These are phyloP conservation scores for Diaporthe sp. DNA, from an alignment of 2,329 filamentous ascomycete genomes.

Conservation along the genomic window DNA sequence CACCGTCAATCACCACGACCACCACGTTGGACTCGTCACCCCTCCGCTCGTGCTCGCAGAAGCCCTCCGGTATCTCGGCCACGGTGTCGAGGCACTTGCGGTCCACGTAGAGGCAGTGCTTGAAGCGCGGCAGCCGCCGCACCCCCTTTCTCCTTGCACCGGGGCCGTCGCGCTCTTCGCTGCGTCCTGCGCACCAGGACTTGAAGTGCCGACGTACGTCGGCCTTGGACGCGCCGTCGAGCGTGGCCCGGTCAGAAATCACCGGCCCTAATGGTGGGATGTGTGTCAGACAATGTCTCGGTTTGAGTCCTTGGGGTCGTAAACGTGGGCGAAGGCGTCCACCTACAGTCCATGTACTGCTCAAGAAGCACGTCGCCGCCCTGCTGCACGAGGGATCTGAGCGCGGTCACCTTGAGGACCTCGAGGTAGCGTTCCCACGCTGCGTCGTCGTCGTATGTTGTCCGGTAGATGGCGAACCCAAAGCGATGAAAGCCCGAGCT, in stretches of 20 bases:
- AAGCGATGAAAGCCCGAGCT: neutral
- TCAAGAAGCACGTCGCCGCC: constrained; percentile 7
- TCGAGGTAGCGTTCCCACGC: constrained; percentile 8
- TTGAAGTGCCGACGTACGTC: neutral
- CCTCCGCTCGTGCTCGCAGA: neutral
- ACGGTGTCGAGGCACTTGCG: constrained; percentile 4
- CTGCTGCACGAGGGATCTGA: neutral
- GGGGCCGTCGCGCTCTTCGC: constrained; percentile 2
- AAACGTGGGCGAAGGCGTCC: neutral
- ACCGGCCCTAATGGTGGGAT: neutral
- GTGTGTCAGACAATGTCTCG: neutral
- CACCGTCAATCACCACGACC: neutral
- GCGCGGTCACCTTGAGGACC: neutral
- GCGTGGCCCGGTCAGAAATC: neutral
- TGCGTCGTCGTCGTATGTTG: constrained; percentile 1
- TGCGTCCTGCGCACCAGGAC: neutral
- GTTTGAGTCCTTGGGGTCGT: neutral
- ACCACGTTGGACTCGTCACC: neutral
- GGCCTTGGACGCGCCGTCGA: neutral
- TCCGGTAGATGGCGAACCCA: neutral
- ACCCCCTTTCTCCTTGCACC: neutral
- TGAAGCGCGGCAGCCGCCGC: neutral
- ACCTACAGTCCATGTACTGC: constrained; percentile 8
- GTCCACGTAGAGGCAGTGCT: constrained; percentile 1
- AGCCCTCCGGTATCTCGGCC: neutral